Base-by-base conservation (phyloP, 176 grass and related monocot species). In the Canna indica region DNA sequence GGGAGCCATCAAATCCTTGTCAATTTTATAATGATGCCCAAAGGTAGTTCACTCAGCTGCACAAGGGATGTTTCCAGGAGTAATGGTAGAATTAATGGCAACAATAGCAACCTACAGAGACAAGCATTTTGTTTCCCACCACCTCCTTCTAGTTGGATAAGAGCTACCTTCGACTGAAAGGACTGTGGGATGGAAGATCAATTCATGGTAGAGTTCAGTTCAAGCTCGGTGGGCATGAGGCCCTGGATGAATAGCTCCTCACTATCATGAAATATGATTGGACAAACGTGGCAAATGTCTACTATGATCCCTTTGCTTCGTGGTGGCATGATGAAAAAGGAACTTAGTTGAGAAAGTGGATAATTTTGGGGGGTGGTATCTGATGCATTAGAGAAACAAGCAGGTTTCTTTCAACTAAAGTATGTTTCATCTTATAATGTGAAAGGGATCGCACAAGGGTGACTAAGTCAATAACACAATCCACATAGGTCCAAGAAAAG, bases 21-120 rank as follows among this genome's bases (percentile, higher is more conserved):
- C 63, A 25, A 66, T 38, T 66, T 38, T 26, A 24, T 26, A 66
- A 41, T 39, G 63, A 66, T 66, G 35, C 20, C 22, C 17, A 60
- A 5, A 66, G 63, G 35, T 20, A 65, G 59, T 24, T 38, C 63
- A 66, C 27, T 15, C 9, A 4, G 18, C 34, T 11, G 62, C 32
- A 38, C 62, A 65, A 38, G 62, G 62, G 62, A 13, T 65, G 62
- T n/a, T 65, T 65, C 62, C 18, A 36, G 16, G 27, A 11, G 62
- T 24, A 65, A 65, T 65, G 62, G 62, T 65, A n/a, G 62, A 38
- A 65, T 38, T 65, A 65, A 65, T 65, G 62, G 18, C 33, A 65
- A 33, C 20, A 36, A 65, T n/a, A 65, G 15, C 32, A 34, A 11
- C 61, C 8, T 8, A 65, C 33, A 38, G 50, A n/a, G 32, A 65